These are phyloP conservation scores for Stereocaulon alpinum DNA, from an alignment of 495 filamentous ascomycete genomes.

Conservation along the genomic window DNA sequence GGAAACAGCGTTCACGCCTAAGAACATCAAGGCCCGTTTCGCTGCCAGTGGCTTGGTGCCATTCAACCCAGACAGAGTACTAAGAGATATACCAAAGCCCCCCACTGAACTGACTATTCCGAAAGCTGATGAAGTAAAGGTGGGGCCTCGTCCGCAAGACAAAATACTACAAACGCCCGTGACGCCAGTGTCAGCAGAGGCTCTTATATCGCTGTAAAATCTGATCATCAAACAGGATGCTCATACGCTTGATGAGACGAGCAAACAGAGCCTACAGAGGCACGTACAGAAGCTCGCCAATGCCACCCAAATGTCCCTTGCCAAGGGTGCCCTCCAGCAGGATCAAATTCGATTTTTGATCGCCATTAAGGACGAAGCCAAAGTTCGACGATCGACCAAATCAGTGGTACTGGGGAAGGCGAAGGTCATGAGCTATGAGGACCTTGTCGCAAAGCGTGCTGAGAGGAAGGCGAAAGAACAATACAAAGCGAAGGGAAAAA, in stretches of 20 bases:
- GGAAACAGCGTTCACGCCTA: conserved; percentile 24
- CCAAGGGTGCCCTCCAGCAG: not conserved
- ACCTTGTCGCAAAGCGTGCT: too few species aligned
- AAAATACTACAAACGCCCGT: not conserved
- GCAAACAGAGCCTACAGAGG: not conserved
- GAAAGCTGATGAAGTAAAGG: conserved; percentile 15
- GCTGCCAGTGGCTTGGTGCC: conserved; percentile 27
- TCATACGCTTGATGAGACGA: not conserved
- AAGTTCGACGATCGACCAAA: conserved; percentile 26
- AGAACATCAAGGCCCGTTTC: conserved; percentile 28
- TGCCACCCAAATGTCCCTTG: not conserved
- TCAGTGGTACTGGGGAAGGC: conserved; percentile 25
- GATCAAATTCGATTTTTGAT: conserved; percentile 3
- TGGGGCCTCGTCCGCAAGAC: not conserved
- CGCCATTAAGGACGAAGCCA: conserved; percentile 28
- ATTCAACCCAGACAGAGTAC: conserved; percentile 30
- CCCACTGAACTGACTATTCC: conserved; percentile 21
- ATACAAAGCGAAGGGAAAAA: too few species aligned
- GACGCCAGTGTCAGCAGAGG: not conserved
- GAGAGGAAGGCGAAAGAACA: too few species aligned
- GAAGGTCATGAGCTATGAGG: conserved; percentile 21
- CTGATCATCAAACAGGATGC: not conserved
- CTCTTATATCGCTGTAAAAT: not conserved
- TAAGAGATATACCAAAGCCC: conserved; percentile 24
- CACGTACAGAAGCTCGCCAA: not conserved